Conservation (phyloP, 805 yeast genomes). For the Ogataea pignaliae region DNA sequence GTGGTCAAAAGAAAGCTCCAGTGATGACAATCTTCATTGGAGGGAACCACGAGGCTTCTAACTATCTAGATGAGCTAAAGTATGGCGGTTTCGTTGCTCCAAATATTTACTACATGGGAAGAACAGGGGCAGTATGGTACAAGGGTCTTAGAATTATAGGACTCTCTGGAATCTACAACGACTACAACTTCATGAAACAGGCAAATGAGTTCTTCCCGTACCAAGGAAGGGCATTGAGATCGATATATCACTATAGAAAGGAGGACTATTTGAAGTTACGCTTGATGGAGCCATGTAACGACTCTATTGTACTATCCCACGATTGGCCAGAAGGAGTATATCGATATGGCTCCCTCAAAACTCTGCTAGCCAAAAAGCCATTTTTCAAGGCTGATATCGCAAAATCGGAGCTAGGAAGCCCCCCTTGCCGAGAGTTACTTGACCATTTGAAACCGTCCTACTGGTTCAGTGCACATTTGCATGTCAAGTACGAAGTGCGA, state of each 20-base stretch:
- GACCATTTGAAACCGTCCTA: slow-evolving; percentile 50
- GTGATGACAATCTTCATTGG: slow-evolving; percentile 80
- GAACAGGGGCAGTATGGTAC: slow-evolving; percentile 67
- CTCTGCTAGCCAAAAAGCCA: slow-evolving; percentile 55
- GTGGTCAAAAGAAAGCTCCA: slow-evolving; percentile 60
- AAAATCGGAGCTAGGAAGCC: slow-evolving; percentile 64
- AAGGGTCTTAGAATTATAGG: slow-evolving; percentile 79
- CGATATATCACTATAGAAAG: slow-evolving; percentile 72
- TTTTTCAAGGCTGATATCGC: slow-evolving; percentile 63
- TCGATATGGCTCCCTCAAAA: slow-evolving; percentile 51
- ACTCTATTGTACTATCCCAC: slow-evolving; percentile 68
- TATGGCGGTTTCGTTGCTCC: slow-evolving; percentile 95
- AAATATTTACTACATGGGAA: slow-evolving; percentile 80
- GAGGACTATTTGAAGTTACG: slow-evolving; percentile 55
- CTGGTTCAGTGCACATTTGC: slow-evolving; percentile 93
- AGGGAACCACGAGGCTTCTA: slow-evolving; percentile 92
- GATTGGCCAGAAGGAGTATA: slow-evolving; percentile 93
- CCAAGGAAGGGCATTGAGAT: slow-evolving; percentile 39
- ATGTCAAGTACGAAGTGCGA: slow-evolving; percentile 62
- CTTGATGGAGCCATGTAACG: slow-evolving; percentile 27
- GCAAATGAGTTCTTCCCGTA: slow-evolving; percentile 48
- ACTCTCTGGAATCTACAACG: slow-evolving; percentile 76
- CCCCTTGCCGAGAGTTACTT: slow-evolving; percentile 55
- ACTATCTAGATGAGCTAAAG: slow-evolving; percentile 64
- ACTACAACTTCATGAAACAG: slow-evolving; percentile 39